phyloP scores from a whole-genome alignment of 2,329 filamentous ascomycete species.

The Alternaria alternata region DNA sequence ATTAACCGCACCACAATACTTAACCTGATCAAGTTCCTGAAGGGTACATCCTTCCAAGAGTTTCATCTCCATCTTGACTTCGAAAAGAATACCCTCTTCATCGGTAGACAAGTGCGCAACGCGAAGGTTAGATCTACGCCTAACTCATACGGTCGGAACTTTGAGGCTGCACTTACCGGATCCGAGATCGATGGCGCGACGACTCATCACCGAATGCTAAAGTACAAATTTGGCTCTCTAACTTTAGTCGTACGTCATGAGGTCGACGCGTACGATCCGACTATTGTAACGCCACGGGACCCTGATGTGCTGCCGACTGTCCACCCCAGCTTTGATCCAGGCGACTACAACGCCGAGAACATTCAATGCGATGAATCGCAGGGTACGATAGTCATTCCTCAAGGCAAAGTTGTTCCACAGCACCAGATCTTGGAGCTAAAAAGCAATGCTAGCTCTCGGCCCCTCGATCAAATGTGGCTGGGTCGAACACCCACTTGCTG shows the following conservation, averaged over 20 bases:
- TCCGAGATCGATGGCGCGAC: background rate
- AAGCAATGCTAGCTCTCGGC: background rate
- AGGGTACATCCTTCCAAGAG: background rate
- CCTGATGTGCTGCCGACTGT: background rate
- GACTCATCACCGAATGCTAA: background rate
- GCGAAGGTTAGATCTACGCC: background rate
- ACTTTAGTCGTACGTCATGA: background rate
- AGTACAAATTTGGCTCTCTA: background rate
- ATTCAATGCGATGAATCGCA: background rate
- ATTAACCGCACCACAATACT: background rate
- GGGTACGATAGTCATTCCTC: background rate
- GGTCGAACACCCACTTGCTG: background rate
- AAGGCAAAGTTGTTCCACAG: background rate
- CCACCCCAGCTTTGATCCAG: background rate
- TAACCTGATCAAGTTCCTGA: background rate
- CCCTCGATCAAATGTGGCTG: background rate
- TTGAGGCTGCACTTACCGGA: background rate
- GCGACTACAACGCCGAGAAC: background rate
- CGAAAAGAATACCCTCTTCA: background rate
- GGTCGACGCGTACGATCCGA: background rate
- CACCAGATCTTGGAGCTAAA: background rate
- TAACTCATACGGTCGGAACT: background rate
- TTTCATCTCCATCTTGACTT: conserved; percentile 5
- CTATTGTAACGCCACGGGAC: background rate
- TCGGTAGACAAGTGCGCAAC: background rate